A percentile compares a stretch with the other conserved stretches of the same genome.
phyloP scores from a whole-genome alignment of 1,284 basidiomycete genomes.

The Somion occarium region DNA sequence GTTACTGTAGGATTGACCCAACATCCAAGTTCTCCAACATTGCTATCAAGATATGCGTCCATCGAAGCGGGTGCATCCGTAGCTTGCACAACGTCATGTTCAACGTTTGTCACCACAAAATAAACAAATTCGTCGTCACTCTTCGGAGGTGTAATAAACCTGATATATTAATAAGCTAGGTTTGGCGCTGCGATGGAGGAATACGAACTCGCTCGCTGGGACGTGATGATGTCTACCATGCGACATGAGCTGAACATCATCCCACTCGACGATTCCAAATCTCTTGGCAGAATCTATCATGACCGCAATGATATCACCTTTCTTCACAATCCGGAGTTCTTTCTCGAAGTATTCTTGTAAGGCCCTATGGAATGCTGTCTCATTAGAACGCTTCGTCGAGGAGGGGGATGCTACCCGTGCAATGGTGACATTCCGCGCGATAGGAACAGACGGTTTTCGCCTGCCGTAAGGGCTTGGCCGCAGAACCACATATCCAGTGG shows the following conservation, averaged over 20 bases:
- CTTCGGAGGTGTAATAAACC: neutral
- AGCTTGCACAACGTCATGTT: conserved; percentile 51
- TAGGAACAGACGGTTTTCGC: conserved; percentile 59
- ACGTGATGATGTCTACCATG: no score
- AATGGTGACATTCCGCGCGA: conserved; percentile 70
- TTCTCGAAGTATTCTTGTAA: conserved; percentile 67
- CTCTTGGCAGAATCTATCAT: conserved; percentile 53
- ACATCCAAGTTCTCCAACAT: conserved; percentile 76
- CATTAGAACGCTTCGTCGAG: conserved; percentile 71
- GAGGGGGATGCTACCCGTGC: conserved; percentile 82
- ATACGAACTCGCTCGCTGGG: conserved; percentile 11
- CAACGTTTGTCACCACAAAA: conserved; percentile 79
- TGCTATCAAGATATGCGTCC: conserved; percentile 46
- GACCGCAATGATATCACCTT: conserved; percentile 80
- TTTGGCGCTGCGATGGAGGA: no score
- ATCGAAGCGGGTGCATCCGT: conserved; percentile 25
- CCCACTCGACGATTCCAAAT: neutral
- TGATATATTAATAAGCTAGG: conserved; percentile 4
- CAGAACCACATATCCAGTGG: conserved; percentile 33
- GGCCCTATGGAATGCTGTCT: conserved; percentile 63
- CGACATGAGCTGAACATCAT: no score
- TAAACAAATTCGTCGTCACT: conserved; percentile 47
- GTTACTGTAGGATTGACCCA: conserved; percentile 76
- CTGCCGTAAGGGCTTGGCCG: conserved; percentile 53
- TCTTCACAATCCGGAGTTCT: conserved; percentile 61